Evolutionary conservation across 2,329 filamentous ascomycete genomes (phyloP), one percentile per base, ranked within the genome.

Genomic region (Paracamarosporium sp.): DNA sequence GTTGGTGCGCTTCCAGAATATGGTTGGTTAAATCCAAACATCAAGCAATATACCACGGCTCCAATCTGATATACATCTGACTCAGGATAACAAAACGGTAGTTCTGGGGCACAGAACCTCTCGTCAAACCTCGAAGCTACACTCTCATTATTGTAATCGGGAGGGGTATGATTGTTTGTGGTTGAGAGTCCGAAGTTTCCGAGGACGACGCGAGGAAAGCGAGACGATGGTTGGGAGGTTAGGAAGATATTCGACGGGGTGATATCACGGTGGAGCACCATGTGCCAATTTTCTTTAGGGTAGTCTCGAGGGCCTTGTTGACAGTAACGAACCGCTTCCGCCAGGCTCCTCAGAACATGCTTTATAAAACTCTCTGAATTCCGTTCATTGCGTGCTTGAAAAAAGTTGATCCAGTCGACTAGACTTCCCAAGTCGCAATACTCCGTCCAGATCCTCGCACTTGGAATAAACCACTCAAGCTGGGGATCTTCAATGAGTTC

Each of bases 151-250:
- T 13, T 17, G n/a, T 33, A 35, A 5, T 35, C 17, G 24, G 13
- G 11, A 1, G 7, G 8, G 11, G 11, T 27, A 43, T 40, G 35
- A 24, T 8, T 9, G 12, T 9, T 5, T 3, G 44, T 31, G 8
- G 44, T 50, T 24, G 41, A 36, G 33, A 36, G 41, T 12, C 53
- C 53, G 15, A 55, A 55, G 36, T 55, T 45, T 9, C 44, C 53
- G 11, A 55, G 44, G 13, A 55, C 25, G 6, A 55, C 53, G 22
- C 53, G 53, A 13, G 53, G 45, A 31, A 50, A 38, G 4, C 20
- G 12, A 22, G 5, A 13, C 20, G n/a, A 17, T 11, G 28, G 17
- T 3, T 28, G 24, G 1, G 27, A 20, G 24, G 17, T 22, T 4
- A 56, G 30, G 27, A 56, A 51, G 3, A 56, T 25, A 24, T 56